A percentile compares a stretch with the other conserved stretches of the same genome.
Conservation (phyloP, 2,329 filamentous ascomycete species). For the Colletotrichum tabaci region DNA sequence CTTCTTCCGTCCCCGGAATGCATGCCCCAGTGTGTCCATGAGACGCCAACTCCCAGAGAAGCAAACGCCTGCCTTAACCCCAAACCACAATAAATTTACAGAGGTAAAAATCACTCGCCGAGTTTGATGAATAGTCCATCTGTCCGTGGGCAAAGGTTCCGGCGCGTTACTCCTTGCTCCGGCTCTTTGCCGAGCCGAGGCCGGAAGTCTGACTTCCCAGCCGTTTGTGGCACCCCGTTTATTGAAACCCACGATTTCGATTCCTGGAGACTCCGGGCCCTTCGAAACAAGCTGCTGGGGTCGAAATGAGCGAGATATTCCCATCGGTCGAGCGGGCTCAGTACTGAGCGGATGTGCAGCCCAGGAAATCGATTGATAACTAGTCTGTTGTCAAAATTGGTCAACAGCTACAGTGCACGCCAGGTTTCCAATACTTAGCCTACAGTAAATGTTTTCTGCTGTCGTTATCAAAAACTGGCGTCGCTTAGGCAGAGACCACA, state of each 20-base stretch:
- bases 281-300: background rate
- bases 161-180: background rate
- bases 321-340: background rate
- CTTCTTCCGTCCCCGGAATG: background rate
- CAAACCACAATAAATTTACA: too few relatives aligned
- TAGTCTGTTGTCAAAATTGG: too few relatives aligned
- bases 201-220: slow-evolving; percentile 8
- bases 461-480: too few relatives aligned
- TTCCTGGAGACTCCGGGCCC: background rate
- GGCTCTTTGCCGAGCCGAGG: slow-evolving; percentile 26
- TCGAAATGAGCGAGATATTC: background rate
- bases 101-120: background rate
- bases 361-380: too few relatives aligned
- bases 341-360: background rate
- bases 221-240: background rate
- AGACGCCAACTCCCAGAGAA: slow-evolving; percentile 4
- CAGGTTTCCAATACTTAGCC: too few relatives aligned
- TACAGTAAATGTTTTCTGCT: too few relatives aligned
- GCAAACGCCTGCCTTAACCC: background rate
- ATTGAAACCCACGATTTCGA: background rate
- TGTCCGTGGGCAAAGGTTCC: background rate
- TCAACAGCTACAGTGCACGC: too few relatives aligned
- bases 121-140: background rate
- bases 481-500: too few relatives aligned
- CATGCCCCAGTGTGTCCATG: background rate